These are phyloP conservation scores for Geranium incanum DNA, from an alignment of 441 rosid genomes.

Conservation along the genomic window DNA sequence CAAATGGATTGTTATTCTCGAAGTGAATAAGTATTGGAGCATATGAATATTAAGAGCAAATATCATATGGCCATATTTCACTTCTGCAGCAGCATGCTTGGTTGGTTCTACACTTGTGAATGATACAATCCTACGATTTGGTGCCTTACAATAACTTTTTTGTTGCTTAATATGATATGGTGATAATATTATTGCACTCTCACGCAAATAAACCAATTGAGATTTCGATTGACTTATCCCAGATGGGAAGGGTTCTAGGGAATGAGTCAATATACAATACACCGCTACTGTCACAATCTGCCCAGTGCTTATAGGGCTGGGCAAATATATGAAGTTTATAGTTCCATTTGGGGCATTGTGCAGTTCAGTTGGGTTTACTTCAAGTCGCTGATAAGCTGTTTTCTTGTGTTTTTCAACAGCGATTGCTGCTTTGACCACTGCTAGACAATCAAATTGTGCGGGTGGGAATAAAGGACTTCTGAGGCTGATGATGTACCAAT, in stretches of 20 bases:
- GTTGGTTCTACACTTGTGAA: constrained; percentile 79
- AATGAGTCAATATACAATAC: constrained; percentile 66
- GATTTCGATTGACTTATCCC: constrained; percentile 90
- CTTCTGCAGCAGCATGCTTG: constrained; percentile 57
- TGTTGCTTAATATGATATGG: constrained; percentile 76
- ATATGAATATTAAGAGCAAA: constrained; percentile 55
- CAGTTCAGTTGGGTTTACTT: constrained; percentile 54
- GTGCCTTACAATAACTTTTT: constrained; percentile 62
- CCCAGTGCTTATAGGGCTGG: constrained; percentile 49
- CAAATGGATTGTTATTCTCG: constrained; percentile 91
- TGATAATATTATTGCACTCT: constrained; percentile 75
- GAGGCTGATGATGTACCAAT: constrained; percentile 51
- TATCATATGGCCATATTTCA: constrained; percentile 84
- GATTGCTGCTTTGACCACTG: constrained; percentile 68
- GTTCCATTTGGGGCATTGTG: constrained; percentile 73
- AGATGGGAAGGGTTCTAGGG: constrained; percentile 78
- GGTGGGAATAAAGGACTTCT: constrained; percentile 74
- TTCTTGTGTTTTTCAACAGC: constrained; percentile 65
- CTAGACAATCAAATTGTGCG: constrained; percentile 52
- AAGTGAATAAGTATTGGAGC: constrained; percentile 75
- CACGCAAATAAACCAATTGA: constrained; percentile 78
- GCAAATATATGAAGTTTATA: constrained; percentile 51
- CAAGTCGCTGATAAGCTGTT: constrained; percentile 50
- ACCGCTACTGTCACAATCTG: constrained; percentile 67
- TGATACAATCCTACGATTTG: constrained; percentile 72